phyloP scores from a whole-genome alignment of 495 filamentous ascomycete species.

The Penicillium dipodomyicola region DNA sequence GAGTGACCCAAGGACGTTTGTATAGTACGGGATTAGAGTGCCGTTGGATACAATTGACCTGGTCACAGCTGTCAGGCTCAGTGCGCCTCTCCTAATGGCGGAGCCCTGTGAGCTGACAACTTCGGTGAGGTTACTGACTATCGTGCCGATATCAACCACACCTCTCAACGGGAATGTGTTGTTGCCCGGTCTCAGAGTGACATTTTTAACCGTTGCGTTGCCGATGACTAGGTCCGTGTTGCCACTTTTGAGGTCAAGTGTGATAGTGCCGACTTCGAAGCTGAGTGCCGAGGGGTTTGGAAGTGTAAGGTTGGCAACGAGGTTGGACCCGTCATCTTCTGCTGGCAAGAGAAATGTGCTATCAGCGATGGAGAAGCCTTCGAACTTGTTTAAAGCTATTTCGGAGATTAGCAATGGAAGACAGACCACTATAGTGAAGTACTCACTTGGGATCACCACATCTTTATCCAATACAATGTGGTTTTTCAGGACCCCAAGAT shows the following conservation, averaged over 20 bases:
- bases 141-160: slow-evolving; percentile 28
- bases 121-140: slow-evolving; percentile 27
- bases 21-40: slow-evolving; percentile 36
- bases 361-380: slow-evolving; percentile 32
- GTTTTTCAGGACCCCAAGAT: slow-evolving; percentile 32
- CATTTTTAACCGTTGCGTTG: slow-evolving; percentile 52
- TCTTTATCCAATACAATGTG: slow-evolving; percentile 36
- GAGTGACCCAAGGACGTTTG: slow-evolving; percentile 31
- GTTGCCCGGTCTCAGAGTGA: slow-evolving; percentile 57
- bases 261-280: slow-evolving; percentile 35
- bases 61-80: slow-evolving; percentile 33
- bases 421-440: not conserved
- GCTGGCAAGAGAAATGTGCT: slow-evolving; percentile 27
- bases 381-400: slow-evolving; percentile 29
- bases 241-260: slow-evolving; percentile 33
- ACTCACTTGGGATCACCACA: slow-evolving; percentile 31
- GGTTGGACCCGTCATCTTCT: slow-evolving; percentile 32
- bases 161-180: slow-evolving; percentile 53
- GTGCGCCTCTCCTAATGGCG: slow-evolving; percentile 27
- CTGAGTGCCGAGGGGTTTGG: slow-evolving; percentile 38
- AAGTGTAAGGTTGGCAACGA: slow-evolving; percentile 38
- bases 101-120: slow-evolving; percentile 28
- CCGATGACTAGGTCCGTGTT: slow-evolving; percentile 42
- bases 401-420: slow-evolving; percentile 6
- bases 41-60: slow-evolving; percentile 32